Conservation (phyloP, 495 filamentous ascomycete genomes). For the Parathielavia hyrcaniae region DNA sequence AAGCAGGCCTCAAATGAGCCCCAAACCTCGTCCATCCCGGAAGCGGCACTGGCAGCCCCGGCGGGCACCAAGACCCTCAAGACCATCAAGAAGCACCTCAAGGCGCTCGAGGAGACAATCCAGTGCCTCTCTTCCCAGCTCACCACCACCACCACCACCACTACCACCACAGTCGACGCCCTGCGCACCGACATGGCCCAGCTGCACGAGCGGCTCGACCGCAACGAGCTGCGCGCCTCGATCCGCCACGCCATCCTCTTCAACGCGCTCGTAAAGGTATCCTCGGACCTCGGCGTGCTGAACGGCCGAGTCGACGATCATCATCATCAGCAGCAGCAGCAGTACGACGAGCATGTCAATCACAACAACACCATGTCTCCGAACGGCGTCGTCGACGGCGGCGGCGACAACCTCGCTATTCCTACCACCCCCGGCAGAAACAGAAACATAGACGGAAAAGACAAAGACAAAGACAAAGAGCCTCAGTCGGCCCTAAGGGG, state of each 20-base stretch:
- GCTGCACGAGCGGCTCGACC: conserved; percentile 11
- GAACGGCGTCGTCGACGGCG: too few species aligned
- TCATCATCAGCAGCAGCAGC: background rate
- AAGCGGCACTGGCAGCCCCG: background rate
- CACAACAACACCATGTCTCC: too few species aligned
- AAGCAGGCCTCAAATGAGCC: background rate
- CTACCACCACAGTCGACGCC: background rate
- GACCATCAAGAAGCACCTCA: conserved; percentile 16
- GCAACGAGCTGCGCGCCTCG: conserved; percentile 14
- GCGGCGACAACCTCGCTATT: too few species aligned
- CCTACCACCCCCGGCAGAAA: too few species aligned
- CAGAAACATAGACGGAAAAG: too few species aligned
- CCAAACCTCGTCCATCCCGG: background rate
- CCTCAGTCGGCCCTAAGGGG: too few species aligned
- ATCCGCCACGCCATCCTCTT: conserved; percentile 25
- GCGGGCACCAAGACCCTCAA: conserved; percentile 16
- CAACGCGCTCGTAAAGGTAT: conserved; percentile 19
- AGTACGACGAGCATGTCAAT: too few species aligned
- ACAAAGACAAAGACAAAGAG: background rate
- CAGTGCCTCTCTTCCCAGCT: background rate
- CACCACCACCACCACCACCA: background rate
- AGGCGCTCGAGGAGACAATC: conserved; percentile 9
- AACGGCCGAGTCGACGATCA: background rate
- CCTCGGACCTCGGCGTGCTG: conserved; percentile 7
- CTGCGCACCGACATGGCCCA: conserved; percentile 9